Evolutionary conservation across 441 rosid species (phyloP).

Genomic region (Rhodomyrtus psidioides): DNA sequence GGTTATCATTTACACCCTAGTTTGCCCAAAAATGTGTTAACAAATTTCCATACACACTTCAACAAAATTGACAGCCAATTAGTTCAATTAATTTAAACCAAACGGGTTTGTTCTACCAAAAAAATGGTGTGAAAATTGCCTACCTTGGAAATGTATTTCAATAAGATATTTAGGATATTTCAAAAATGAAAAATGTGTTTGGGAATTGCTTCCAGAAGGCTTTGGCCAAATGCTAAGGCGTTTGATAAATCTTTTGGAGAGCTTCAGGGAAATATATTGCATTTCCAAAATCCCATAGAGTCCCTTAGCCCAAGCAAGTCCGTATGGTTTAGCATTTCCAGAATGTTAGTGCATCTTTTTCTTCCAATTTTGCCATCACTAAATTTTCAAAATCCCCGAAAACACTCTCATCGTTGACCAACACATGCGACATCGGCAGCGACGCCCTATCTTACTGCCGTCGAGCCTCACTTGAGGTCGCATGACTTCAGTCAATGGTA

Average conservation of each 20-base stretch:
- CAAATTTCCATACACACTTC: not conserved
- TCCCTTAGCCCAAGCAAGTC: not conserved
- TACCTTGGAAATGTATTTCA: not conserved
- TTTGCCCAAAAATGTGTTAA: not conserved
- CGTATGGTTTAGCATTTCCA: not conserved
- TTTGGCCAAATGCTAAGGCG: not conserved
- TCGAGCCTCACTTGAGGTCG: not conserved
- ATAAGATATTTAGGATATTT: not conserved
- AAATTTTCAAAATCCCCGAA: not conserved
- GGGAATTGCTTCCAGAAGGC: not conserved
- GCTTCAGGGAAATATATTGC: not conserved
- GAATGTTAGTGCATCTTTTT: too few relatives aligned
- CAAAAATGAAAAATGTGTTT: not conserved
- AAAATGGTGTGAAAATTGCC: not conserved
- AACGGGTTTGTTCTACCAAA: not conserved
- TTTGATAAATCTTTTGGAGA: not conserved
- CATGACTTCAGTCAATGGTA: rapidly evolving
- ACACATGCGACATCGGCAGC: not conserved
- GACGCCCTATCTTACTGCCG: not conserved
- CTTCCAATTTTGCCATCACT: rapidly evolving
- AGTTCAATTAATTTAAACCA: not conserved
- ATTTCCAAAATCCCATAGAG: not conserved
- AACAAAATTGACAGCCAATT: not conserved
- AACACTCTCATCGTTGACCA: not conserved
- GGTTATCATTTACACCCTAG: too few relatives aligned